Conservation (phyloP, 441 rosid genomes). For the Rhodomyrtus psidioides region DNA sequence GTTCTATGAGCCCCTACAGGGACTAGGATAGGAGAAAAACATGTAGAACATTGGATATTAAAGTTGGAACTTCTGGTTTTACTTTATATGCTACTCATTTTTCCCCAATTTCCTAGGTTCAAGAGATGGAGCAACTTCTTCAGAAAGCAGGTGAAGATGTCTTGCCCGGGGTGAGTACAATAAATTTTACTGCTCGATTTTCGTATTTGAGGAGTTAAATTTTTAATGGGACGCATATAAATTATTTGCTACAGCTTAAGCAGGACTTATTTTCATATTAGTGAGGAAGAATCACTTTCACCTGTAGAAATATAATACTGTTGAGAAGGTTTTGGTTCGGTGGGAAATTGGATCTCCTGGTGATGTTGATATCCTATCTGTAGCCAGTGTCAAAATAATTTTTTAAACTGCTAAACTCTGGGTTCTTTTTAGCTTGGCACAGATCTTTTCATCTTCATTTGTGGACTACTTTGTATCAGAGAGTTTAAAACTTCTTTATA, state of each 20-base stretch:
- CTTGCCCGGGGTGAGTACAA: conserved; percentile 64
- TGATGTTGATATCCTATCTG: background rate
- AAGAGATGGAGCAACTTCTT: conserved; percentile 76
- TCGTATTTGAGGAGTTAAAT: background rate
- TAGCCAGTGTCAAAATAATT: background rate
- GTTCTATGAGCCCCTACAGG: background rate
- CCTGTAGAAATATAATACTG: background rate
- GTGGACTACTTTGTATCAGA: background rate
- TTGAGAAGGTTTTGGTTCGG: background rate
- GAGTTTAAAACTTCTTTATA: background rate
- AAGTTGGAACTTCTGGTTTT: background rate
- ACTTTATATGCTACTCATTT: background rate
- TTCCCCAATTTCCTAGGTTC: conserved; percentile 36
- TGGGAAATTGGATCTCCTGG: background rate
- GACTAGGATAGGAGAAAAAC: background rate
- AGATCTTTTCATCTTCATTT: background rate
- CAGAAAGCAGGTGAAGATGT: conserved; percentile 67
- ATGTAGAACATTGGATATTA: background rate
- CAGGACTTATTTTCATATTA: background rate
- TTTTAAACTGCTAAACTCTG: background rate
- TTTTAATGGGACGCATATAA: background rate
- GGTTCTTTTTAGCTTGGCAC: background rate
- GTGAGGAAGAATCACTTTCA: background rate
- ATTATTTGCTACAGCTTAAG: background rate
- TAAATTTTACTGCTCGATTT: conserved; percentile 1